phyloP scores from a whole-genome alignment of 2,329 filamentous ascomycete genomes.

The Colletotrichum lindemuthianum region DNA sequence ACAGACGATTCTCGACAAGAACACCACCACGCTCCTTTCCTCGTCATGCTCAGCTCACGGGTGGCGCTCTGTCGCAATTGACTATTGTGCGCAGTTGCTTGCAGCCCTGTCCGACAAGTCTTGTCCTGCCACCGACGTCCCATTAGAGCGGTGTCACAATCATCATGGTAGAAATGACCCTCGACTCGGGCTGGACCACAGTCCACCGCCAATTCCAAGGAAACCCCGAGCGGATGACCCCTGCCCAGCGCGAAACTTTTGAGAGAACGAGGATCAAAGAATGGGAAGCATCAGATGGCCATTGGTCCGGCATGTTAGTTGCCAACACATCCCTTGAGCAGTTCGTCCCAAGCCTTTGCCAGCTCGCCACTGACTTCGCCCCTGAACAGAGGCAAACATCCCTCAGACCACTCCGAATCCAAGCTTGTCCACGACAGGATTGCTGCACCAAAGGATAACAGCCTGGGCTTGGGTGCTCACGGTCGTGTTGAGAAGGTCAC shows the following conservation, averaged over 20 bases:
- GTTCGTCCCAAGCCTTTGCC: not conserved
- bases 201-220: constrained; percentile 39
- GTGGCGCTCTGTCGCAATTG: no score
- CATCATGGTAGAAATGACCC: constrained; percentile 39
- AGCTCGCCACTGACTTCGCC: not conserved
- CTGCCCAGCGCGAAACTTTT: constrained; percentile 39
- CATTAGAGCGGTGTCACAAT: no score
- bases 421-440: constrained; percentile 43
- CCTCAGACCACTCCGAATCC: constrained; percentile 41
- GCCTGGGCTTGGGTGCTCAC: constrained; percentile 55
- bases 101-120: no score
- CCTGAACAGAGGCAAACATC: constrained; percentile 42
- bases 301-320: constrained; percentile 44
- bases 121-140: no score
- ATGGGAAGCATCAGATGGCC: constrained; percentile 40
- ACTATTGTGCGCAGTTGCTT: no score
- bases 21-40: no score
- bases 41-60: no score
- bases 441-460: constrained; percentile 39
- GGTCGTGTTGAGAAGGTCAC: constrained; percentile 56
- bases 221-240: constrained; percentile 39
- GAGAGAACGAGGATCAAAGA: constrained; percentile 41
- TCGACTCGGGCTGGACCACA: constrained; percentile 42
- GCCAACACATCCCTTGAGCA: not conserved
- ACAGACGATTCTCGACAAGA: no score